Evolutionary conservation across 108 stramenopile species (phyloP).

Genomic region (Cylindrotheca fusiformis): DNA sequence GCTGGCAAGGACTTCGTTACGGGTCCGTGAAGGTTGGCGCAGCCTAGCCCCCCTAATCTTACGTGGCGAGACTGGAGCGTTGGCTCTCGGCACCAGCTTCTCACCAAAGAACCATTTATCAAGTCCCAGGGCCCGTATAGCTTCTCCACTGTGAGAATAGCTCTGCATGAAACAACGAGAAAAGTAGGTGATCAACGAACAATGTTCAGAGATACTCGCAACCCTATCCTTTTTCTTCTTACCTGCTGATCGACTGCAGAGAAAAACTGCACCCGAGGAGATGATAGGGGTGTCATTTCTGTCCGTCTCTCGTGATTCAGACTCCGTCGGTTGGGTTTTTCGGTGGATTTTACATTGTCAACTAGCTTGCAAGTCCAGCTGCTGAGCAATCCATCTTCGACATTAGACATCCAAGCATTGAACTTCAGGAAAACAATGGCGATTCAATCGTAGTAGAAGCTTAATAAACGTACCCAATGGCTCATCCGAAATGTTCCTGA

Average conservation of each 20-base stretch:
- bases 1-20: not conserved
- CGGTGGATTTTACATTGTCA: no score
- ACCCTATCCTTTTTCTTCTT: no score
- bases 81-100: not conserved
- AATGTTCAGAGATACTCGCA: no score
- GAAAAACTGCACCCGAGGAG: no score
- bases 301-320: no score
- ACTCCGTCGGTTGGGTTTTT: no score
- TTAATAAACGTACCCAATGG: no score
- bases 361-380: constrained; percentile 32
- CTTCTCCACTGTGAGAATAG: not conserved
- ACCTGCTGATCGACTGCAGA: no score
- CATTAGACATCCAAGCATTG: constrained; percentile 31
- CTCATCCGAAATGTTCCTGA: no score
- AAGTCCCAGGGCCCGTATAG: not conserved
- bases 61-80: not conserved
- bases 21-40: not conserved
- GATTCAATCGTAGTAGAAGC: constrained; percentile 1
- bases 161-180: no score
- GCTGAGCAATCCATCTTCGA: constrained; percentile 30
- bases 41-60: not conserved
- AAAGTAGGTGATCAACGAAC: no score
- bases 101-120: not conserved
- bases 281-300: no score
- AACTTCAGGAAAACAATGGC: constrained; percentile 3